A percentile compares a stretch with the other conserved stretches of the same genome.
These are phyloP conservation scores for Termitomyces sp. DNA, from an alignment of 768 basidiomycete genomes.

Conservation along the genomic window DNA sequence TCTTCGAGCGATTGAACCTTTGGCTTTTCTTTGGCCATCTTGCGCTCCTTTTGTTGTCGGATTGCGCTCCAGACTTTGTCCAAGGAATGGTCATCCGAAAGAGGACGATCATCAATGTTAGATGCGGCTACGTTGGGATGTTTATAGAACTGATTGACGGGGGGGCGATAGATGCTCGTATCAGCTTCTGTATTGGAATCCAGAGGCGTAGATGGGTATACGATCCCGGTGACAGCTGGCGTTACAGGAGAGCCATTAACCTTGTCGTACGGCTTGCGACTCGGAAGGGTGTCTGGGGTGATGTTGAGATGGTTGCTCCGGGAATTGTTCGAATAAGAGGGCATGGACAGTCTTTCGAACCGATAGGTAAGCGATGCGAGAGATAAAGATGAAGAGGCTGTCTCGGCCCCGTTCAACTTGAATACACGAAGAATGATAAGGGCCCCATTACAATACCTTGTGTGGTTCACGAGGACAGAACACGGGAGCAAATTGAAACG, in stretches of 20 bases:
- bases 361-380: neutral
- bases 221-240: slow-evolving; percentile 46
- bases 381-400: slow-evolving; percentile 12
- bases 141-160: slow-evolving; percentile 25
- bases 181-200: slow-evolving; percentile 35
- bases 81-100: slow-evolving; percentile 39
- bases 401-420: slow-evolving; percentile 7
- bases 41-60: slow-evolving; percentile 59
- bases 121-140: slow-evolving; percentile 38
- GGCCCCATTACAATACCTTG: slow-evolving; percentile 18
- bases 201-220: slow-evolving; percentile 37
- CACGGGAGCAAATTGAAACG: slow-evolving; percentile 20
- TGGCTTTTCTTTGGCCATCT: slow-evolving; percentile 63
- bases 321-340: slow-evolving; percentile 18
- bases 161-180: slow-evolving; percentile 22
- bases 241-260: slow-evolving; percentile 34
- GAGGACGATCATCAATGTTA: slow-evolving; percentile 41
- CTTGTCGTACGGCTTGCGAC: slow-evolving; percentile 18
- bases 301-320: slow-evolving; percentile 24
- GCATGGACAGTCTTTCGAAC: slow-evolving; percentile 18
- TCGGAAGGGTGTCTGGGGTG: slow-evolving; percentile 10
- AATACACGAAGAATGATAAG: slow-evolving; percentile 12
- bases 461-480: slow-evolving; percentile 40
- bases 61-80: slow-evolving; percentile 66
- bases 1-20: slow-evolving; percentile 70